These are phyloP conservation scores for Venturia effusa DNA, from an alignment of 2,329 filamentous ascomycete genomes.

Conservation along the genomic window DNA sequence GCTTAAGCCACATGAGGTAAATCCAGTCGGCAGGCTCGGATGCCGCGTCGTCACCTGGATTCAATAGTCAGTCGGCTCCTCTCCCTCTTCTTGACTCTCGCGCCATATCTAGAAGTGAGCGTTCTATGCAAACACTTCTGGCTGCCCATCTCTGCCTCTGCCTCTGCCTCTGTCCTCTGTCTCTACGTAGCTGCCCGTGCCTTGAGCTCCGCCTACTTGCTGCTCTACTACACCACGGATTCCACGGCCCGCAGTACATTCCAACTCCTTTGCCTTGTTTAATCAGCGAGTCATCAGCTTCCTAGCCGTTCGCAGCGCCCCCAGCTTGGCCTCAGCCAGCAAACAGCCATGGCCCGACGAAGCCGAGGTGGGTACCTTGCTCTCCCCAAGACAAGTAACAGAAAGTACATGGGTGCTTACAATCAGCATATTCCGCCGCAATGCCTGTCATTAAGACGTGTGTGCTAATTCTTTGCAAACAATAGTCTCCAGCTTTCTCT, in stretches of 20 bases:
- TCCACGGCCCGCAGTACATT: neutral
- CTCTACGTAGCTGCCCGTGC: neutral
- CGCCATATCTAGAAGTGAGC: too few species aligned
- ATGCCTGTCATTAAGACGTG: neutral
- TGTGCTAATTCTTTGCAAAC: neutral
- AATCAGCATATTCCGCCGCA: neutral
- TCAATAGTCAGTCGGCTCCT: neutral
- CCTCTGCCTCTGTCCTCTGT: neutral
- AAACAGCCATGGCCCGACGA: neutral
- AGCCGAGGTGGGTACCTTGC: neutral
- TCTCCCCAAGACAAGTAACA: too few species aligned
- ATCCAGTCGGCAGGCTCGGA: neutral
- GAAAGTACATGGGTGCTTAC: neutral
- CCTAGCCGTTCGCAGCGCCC: neutral
- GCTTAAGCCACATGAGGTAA: neutral
- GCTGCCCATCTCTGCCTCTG: neutral
- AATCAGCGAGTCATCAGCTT: neutral
- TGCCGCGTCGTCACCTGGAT: neutral
- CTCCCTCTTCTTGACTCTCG: too few species aligned
- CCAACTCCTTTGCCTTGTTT: neutral
- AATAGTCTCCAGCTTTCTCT: conserved; percentile 3
- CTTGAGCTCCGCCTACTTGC: neutral
- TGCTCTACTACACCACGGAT: neutral
- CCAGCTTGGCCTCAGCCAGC: neutral
- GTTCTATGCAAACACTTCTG: neutral